Conservation (phyloP, 192 early-diverging fungal species). For the Tieghemiomyces parasiticus region DNA sequence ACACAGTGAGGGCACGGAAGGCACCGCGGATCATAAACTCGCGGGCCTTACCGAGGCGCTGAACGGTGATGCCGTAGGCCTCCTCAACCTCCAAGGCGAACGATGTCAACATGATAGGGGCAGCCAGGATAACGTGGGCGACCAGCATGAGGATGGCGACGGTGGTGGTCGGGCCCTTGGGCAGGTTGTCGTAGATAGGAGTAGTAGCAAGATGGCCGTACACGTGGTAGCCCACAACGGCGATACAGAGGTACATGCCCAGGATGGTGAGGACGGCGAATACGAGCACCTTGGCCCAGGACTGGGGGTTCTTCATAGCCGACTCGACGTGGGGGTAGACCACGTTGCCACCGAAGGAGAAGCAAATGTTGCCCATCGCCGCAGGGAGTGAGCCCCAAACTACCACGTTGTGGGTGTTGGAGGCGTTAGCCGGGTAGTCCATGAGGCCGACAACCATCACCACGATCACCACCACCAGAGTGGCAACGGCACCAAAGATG, state of each 20-base stretch:
- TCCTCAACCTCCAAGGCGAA: constrained; percentile 50
- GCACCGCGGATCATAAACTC: constrained; percentile 35
- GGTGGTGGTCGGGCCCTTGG: constrained; percentile 35
- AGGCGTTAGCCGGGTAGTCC: constrained; percentile 24
- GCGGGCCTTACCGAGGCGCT: constrained; percentile 21
- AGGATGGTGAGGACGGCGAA: constrained; percentile 39
- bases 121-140: constrained; percentile 59
- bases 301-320: constrained; percentile 50
- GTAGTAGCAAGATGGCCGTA: constrained; percentile 47
- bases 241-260: constrained; percentile 48
- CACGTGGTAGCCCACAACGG: constrained; percentile 49
- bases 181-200: constrained; percentile 52
- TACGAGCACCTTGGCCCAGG: constrained; percentile 45
- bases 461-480: constrained; percentile 45
- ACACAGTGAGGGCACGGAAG: constrained; percentile 42
- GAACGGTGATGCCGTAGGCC: constrained; percentile 28
- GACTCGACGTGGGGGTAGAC: constrained; percentile 70
- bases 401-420: constrained; percentile 30
- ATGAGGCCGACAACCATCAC: constrained; percentile 33
- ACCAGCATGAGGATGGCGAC: constrained; percentile 58
- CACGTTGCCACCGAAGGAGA: constrained; percentile 60
- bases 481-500: constrained; percentile 50
- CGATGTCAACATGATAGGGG: constrained; percentile 57
- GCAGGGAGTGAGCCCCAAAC: too few species aligned
- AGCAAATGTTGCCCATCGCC: constrained; percentile 51